A percentile compares a stretch with the other conserved stretches of the same genome.
Conservation (phyloP, 306 rosid species). For the Cyamopsis tetragonoloba region DNA sequence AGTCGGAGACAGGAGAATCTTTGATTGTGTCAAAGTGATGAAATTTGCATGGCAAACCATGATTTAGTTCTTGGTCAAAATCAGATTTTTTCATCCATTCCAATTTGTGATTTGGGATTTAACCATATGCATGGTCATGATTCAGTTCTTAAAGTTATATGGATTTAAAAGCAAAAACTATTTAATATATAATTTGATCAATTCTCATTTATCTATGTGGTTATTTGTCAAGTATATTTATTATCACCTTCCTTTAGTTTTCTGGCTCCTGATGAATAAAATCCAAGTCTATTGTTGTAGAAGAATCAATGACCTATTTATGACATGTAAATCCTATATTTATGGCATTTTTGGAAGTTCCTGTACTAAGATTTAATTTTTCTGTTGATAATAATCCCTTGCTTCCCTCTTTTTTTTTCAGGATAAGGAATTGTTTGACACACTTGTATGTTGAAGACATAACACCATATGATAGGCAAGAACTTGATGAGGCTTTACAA, state of each 20-base stretch:
- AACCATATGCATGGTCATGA: constrained; percentile 19
- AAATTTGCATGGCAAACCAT: constrained; percentile 33
- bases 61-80: constrained; percentile 26
- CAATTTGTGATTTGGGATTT: constrained; percentile 9
- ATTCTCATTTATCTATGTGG: too few relatives aligned
- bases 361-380: constrained; percentile 1
- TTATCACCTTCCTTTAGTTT: too few relatives aligned
- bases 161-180: too few relatives aligned
- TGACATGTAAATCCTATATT: not conserved
- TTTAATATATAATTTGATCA: too few relatives aligned
- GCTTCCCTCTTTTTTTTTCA: constrained; percentile 42
- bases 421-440: constrained; percentile 85
- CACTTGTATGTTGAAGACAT: constrained; percentile 93
- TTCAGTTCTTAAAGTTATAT: constrained; percentile 23
- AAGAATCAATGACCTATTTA: not conserved
- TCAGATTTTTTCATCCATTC: not conserved
- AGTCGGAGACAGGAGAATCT: not conserved
- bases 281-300: too few relatives aligned
- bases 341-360: constrained; percentile 13
- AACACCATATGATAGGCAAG: constrained; percentile 97
- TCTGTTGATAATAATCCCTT: not conserved
- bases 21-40: not conserved
- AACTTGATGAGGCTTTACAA: constrained; percentile 94
- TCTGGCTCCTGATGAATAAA: too few relatives aligned
- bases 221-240: too few relatives aligned